These are phyloP conservation scores for Geotrichum citri-aurantii DNA, from an alignment of 1,139 yeast genomes.

Conservation along the genomic window DNA sequence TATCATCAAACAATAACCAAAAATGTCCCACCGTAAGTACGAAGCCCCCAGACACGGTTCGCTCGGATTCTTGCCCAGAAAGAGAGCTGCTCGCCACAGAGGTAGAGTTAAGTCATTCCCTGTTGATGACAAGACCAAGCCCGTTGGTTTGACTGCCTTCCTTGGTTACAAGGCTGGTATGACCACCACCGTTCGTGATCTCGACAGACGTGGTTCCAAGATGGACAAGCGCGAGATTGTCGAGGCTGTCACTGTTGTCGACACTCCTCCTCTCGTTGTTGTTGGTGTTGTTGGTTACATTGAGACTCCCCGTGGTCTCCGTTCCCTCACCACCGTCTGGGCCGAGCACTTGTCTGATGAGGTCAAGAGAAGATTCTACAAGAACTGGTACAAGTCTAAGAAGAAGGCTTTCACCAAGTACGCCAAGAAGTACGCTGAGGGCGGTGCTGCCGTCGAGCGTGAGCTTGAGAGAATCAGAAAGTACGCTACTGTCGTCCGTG, in stretches of 20 bases:
- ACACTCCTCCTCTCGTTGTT: conserved; percentile 97
- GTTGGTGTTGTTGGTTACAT: conserved; percentile 99
- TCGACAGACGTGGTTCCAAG: conserved; percentile 99
- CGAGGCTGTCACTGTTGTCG: conserved; percentile 98
- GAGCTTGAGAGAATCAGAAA: conserved; percentile 98
- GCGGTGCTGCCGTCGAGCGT: conserved; percentile 83
- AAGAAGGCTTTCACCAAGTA: conserved; percentile 99
- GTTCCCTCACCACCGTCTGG: conserved; percentile 99
- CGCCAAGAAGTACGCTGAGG: conserved; percentile 96
- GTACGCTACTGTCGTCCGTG: conserved; percentile 98
- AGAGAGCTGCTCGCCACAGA: conserved; percentile 98
- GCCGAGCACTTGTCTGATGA: conserved; percentile 99
- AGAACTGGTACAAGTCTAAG: conserved; percentile 99
- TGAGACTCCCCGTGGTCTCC: conserved; percentile 99
- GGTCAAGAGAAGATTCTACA: conserved; percentile 99
- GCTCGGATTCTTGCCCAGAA: conserved; percentile 98
- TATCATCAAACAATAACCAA: conserved; percentile 15
- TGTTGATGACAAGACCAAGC: conserved; percentile 95
- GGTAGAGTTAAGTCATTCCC: conserved; percentile 99
- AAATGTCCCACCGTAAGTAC: conserved; percentile 99
- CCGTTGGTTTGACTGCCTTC: conserved; percentile 99
- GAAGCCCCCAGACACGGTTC: conserved; percentile 99
- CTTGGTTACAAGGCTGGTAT: conserved; percentile 99
- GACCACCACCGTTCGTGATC: conserved; percentile 99
- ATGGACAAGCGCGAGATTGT: conserved; percentile 99